Evolutionary conservation across 306 rosid species (phyloP).

Genomic region (Calophaca sinica): DNA sequence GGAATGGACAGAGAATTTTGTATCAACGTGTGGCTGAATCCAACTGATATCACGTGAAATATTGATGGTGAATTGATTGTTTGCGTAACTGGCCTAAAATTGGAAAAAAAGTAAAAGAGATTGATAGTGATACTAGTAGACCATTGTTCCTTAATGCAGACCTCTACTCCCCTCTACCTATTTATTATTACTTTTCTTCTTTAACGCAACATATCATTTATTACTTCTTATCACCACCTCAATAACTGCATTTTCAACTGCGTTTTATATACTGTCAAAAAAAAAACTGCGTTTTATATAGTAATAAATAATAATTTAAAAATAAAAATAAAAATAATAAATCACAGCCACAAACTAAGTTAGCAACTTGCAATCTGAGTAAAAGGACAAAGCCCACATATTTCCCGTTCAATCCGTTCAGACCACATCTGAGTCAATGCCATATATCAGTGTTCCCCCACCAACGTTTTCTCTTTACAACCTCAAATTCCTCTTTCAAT

Average conservation of each 20-base stretch:
- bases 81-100: slow-evolving; percentile 11
- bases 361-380: slow-evolving; percentile 52
- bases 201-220: not conserved
- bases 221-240: no score
- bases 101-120: not conserved
- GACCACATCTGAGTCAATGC: slow-evolving; percentile 27
- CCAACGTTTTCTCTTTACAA: slow-evolving; percentile 14
- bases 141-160: slow-evolving; percentile 15
- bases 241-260: not conserved
- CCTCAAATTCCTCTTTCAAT: slow-evolving; percentile 39
- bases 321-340: not conserved
- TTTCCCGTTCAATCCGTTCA: slow-evolving; percentile 50
- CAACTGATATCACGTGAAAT: slow-evolving; percentile 41
- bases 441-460: slow-evolving; percentile 1
- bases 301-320: no score
- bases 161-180: not conserved
- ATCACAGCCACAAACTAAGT: slow-evolving; percentile 34
- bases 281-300: no score
- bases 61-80: slow-evolving; percentile 42
- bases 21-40: not conserved
- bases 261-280: no score
- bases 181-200: not conserved
- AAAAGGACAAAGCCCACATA: slow-evolving; percentile 44
- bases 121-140: not conserved
- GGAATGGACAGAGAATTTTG: slow-evolving; percentile 26